Evolutionary conservation across 768 basidiomycete species (phyloP).

Genomic region (Serpula lacrymans): DNA sequence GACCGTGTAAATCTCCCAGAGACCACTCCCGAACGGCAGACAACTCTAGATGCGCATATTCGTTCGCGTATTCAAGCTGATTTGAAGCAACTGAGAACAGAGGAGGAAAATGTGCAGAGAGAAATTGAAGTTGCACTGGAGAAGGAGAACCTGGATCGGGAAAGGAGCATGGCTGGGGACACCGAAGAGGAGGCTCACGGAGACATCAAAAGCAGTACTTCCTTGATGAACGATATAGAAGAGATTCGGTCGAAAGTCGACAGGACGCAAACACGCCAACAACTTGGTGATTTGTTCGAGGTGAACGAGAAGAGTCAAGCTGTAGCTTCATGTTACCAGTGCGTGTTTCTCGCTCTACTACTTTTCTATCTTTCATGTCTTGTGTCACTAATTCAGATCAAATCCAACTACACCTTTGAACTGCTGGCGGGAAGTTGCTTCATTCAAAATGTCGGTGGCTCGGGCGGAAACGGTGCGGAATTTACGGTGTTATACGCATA

Average conservation of each 20-base stretch:
- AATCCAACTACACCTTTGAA: constrained; percentile 57
- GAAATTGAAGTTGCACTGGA: constrained; percentile 80
- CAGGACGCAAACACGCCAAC: constrained; percentile 56
- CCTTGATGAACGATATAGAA: constrained; percentile 71
- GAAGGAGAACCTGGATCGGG: constrained; percentile 83
- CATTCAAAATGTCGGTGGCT: constrained; percentile 68
- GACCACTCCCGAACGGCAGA: constrained; percentile 66
- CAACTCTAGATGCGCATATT: constrained; percentile 69
- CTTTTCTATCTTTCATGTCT: constrained; percentile 2
- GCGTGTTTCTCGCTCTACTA: constrained; percentile 18
- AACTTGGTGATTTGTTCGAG: constrained; percentile 50
- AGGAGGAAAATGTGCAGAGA: constrained; percentile 65
- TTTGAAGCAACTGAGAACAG: constrained; percentile 57
- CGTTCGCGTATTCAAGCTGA: constrained; percentile 70
- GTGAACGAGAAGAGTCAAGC: constrained; percentile 56
- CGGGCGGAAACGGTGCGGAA: constrained; percentile 62
- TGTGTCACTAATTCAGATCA: constrained; percentile 16
- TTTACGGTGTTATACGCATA: background rate
- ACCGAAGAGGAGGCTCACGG: constrained; percentile 36
- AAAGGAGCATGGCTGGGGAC: constrained; percentile 51
- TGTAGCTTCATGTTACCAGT: constrained; percentile 77
- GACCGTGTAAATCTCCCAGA: constrained; percentile 58
- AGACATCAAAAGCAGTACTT: constrained; percentile 53
- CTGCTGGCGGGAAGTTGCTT: constrained; percentile 70
- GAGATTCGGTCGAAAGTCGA: constrained; percentile 72